Percentiles rank a stretch among this genome's conserved stretches.
phyloP scores from a whole-genome alignment of 208 protist genomes.

The Acanthamoeba divionensis region DNA sequence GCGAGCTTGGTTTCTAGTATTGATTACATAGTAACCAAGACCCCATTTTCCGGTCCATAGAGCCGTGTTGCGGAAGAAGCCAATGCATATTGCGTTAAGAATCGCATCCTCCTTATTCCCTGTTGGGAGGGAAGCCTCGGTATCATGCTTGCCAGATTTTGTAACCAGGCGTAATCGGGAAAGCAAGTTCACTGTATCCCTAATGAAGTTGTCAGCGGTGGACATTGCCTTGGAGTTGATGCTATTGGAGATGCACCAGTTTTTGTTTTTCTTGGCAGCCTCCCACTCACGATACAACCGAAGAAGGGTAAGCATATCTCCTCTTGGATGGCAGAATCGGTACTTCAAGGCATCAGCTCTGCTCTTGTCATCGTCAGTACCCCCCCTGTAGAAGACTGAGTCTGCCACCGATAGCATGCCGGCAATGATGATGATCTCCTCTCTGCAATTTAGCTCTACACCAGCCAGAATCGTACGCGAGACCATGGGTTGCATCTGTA shows the following conservation, averaged over 20 bases:
- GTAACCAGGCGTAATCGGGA: too few relatives aligned
- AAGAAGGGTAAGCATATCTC: conserved; percentile 81
- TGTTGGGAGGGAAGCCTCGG: too few relatives aligned
- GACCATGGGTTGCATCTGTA: neutral
- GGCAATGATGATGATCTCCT: conserved; percentile 71
- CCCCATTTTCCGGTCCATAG: too few relatives aligned
- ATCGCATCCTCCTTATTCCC: too few relatives aligned
- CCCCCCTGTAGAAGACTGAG: conserved; percentile 36
- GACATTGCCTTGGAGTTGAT: too few relatives aligned
- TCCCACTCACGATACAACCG: conserved; percentile 56
- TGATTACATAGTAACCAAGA: too few relatives aligned
- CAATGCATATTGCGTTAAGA: too few relatives aligned
- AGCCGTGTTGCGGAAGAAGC: too few relatives aligned
- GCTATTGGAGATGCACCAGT: neutral
- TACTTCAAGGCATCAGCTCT: conserved; percentile 36
- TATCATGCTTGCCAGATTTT: too few relatives aligned
- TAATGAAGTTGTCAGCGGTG: too few relatives aligned
- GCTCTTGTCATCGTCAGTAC: conserved; percentile 24
- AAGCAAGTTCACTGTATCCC: too few relatives aligned
- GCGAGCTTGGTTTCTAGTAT: too few relatives aligned
- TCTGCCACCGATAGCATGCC: conserved; percentile 73
- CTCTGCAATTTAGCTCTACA: conserved; percentile 59
- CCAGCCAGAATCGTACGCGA: conserved; percentile 55
- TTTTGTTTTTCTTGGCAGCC: conserved; percentile 40
- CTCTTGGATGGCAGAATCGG: conserved; percentile 71